A percentile compares a stretch with the other conserved stretches of the same genome.
Conservation (phyloP, 176 grass and related monocot genomes). For the Carex scoparia region DNA sequence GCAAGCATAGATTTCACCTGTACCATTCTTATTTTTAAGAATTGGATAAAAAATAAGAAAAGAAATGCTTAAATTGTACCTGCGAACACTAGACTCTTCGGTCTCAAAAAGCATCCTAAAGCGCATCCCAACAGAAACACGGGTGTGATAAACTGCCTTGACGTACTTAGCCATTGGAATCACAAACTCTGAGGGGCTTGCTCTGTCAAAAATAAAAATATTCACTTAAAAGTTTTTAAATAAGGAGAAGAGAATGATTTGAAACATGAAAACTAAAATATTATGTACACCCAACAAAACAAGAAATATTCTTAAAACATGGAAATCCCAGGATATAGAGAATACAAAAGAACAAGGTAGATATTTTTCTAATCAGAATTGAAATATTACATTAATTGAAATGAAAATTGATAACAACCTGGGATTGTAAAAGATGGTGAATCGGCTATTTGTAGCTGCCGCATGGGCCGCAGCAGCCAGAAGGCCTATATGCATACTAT, state of each 20-base stretch:
- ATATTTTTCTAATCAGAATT: constrained; percentile 11
- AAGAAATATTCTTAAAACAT: not conserved
- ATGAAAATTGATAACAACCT: constrained; percentile 37
- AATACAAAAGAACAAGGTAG: not conserved
- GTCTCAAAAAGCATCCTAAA: constrained; percentile 99
- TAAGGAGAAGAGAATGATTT: not conserved
- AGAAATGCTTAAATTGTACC: constrained; percentile 39
- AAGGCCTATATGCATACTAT: constrained; percentile 99
- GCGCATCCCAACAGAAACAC: constrained; percentile 84
- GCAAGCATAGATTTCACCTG: not conserved
- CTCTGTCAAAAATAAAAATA: constrained; percentile 34
- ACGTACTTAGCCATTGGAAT: constrained; percentile 95
- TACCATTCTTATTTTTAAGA: not conserved
- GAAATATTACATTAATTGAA: not conserved
- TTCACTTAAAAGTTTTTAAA: not conserved
- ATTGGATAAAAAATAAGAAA: not conserved
- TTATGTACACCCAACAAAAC: not conserved
- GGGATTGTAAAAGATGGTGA: constrained; percentile 96
- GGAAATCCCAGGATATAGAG: not conserved
- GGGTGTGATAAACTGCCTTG: constrained; percentile 89
- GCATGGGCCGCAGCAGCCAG: constrained; percentile 97
- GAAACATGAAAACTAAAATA: not conserved
- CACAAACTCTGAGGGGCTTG: constrained; percentile 94
- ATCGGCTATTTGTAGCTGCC: constrained; percentile 88
- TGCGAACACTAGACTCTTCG: constrained; percentile 80